Conservation (phyloP, 495 filamentous ascomycete species). For the Parmelia sp. region DNA sequence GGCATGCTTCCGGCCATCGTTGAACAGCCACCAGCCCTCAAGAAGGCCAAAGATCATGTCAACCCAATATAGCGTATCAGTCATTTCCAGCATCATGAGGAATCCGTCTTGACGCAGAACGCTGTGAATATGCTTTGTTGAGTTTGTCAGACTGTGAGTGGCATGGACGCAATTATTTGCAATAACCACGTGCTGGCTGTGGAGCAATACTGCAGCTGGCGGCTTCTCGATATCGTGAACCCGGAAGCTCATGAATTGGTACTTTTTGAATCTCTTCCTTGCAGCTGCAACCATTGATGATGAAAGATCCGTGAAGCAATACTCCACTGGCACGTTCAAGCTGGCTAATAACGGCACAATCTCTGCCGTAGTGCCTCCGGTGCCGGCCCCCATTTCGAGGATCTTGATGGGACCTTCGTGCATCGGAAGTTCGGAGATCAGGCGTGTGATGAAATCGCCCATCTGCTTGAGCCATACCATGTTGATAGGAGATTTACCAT, state of each 20-base stretch:
- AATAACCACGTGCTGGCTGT: conserved; percentile 41
- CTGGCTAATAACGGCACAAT: conserved; percentile 35
- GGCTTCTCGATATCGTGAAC: conserved; percentile 40
- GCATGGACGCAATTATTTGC: conserved; percentile 46
- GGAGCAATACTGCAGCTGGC: conserved; percentile 31
- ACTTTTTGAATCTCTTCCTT: conserved; percentile 34
- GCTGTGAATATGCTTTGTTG: conserved; percentile 32
- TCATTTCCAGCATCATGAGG: conserved; percentile 40
- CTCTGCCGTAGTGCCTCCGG: conserved; percentile 27
- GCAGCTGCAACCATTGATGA: conserved; percentile 40
- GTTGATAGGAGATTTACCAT: neutral
- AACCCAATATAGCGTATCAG: conserved; percentile 32
- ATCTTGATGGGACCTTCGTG: conserved; percentile 32
- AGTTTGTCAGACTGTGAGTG: conserved; percentile 34
- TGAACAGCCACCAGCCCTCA: conserved; percentile 50
- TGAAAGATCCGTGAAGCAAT: conserved; percentile 46
- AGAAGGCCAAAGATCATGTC: conserved; percentile 47
- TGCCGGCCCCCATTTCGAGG: conserved; percentile 41
- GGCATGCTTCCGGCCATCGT: conserved; percentile 45
- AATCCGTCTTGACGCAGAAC: conserved; percentile 37
- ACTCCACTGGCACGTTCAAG: conserved; percentile 38
- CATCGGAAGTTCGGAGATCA: conserved; percentile 19
- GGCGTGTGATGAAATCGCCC: neutral
- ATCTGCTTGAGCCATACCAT: neutral
- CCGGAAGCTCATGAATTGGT: conserved; percentile 41